Evolutionary conservation across 305 asterid genomes (phyloP), one percentile per base, ranked within the genome.

Genomic region (Ajuga reptans): DNA sequence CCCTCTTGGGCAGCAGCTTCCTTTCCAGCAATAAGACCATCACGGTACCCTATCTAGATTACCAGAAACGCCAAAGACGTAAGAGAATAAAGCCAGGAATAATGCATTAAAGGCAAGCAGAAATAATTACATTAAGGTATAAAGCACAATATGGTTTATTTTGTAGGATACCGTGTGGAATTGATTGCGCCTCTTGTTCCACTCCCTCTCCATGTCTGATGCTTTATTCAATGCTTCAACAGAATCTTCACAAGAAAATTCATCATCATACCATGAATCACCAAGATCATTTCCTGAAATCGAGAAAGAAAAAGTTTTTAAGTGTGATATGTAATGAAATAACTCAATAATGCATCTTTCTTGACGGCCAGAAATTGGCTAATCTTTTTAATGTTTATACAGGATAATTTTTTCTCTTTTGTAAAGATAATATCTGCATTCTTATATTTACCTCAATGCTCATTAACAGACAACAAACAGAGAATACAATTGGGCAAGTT

Each of bases 1-100:
- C 98, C 97, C 41, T 86, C 89, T 70, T 92, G 98, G 9, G 84
- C 88, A 14, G 95, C 84, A 64, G 88, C 83, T 74, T 92, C 96
- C 76, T 88, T 86, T 71, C 92, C 96, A 55, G 89, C 91, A 33
- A 88, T 75, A 46, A 90, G 77, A 68, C 98, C 98, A 54, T 92
- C 98, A 12, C 96, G 96, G 75, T 90, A 92, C 74, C 97, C 96
- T 18, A 88, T 75, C 97, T 89, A 55, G 69, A 53, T 76, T 27
- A 63, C 65, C 72, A 69, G 62, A 80, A 81, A 74, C 29, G 9
- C 66, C 43, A 73, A 33, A 46, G 49, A 0, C 9, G 31, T 29
- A 29, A 31, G 50, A 27, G 16, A 69, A 65, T 45, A 62, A 61
- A n/a, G n/a, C 5, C 16, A 46, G 36, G 54, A 50, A 29, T 17